Conservation (phyloP, 805 yeast genomes). For the Wickerhamomyces pijperi region DNA sequence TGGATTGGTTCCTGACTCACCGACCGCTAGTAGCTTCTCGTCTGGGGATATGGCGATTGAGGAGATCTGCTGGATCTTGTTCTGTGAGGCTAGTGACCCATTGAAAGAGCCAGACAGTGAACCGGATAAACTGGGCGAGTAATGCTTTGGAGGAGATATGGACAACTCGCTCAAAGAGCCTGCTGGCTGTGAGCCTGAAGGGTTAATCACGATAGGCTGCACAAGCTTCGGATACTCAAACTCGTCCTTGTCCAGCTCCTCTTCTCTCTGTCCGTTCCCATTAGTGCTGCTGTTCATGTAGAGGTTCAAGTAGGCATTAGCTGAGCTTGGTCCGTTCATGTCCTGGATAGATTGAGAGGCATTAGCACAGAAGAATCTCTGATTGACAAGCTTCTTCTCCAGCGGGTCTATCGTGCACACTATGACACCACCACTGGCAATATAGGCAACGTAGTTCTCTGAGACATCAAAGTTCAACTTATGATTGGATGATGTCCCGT, state of each 20-base stretch:
- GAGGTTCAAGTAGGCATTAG: conserved; percentile 7
- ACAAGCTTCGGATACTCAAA: conserved; percentile 8
- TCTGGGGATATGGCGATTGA: conserved; percentile 52
- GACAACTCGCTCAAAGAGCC: conserved; percentile 2
- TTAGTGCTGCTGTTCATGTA: conserved; percentile 5
- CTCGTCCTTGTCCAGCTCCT: conserved; percentile 8
- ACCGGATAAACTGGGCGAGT: background rate
- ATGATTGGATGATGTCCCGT: conserved; percentile 37
- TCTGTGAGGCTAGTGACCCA: conserved; percentile 2
- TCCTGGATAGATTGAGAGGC: conserved; percentile 4
- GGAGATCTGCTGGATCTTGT: conserved; percentile 37
- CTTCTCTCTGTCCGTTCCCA: background rate
- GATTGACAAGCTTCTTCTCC: conserved; percentile 19
- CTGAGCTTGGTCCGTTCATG: conserved; percentile 2
- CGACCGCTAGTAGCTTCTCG: conserved; percentile 46
- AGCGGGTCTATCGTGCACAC: conserved; percentile 25
- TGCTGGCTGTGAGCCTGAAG: conserved; percentile 2
- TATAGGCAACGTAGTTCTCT: conserved; percentile 34
- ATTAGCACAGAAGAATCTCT: conserved; percentile 43
- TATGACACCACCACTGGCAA: conserved; percentile 52
- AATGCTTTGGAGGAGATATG: conserved; percentile 7
- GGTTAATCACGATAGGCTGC: conserved; percentile 7
- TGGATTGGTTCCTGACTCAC: conserved; percentile 64
- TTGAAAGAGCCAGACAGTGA: too few relatives aligned
- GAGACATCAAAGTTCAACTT: conserved; percentile 30